Conservation (phyloP, 225 moss, liverwort and hornwort species). For the Marchantia paleacea region DNA sequence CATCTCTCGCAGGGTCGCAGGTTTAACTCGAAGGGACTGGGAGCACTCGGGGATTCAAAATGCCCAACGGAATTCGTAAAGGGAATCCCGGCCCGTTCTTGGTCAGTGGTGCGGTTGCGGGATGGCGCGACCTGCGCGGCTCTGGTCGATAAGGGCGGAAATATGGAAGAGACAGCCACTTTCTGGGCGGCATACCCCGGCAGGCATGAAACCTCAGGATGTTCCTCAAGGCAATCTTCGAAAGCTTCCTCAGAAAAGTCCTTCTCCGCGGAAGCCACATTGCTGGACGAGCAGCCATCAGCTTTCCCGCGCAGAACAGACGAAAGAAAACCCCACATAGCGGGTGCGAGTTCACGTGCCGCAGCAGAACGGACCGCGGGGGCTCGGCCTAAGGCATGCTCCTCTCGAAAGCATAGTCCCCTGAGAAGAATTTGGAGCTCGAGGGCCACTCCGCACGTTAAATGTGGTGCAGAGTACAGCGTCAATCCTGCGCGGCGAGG, state of each 20-base stretch:
- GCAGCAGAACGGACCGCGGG: background rate
- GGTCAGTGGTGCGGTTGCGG: background rate
- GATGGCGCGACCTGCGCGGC: background rate
- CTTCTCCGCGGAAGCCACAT: background rate
- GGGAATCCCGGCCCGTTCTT: background rate
- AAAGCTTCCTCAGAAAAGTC: background rate
- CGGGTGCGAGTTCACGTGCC: background rate
- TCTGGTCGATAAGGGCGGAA: background rate
- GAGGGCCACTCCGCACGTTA: background rate
- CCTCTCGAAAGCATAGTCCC: too few species aligned
- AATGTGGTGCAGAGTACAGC: background rate
- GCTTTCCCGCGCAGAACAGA: background rate
- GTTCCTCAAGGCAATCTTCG: constrained; percentile 1
- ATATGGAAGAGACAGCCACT: background rate
- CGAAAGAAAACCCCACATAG: background rate
- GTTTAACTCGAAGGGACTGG: background rate
- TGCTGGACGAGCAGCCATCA: too few species aligned
- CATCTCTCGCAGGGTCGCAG: background rate
- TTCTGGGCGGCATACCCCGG: background rate
- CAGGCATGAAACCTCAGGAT: background rate
- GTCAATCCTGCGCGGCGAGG: background rate
- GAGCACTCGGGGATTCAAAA: background rate
- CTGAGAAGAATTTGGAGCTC: background rate
- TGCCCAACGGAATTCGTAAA: background rate
- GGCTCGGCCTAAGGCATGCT: background rate